These are phyloP conservation scores for Arabis alpina DNA, from an alignment of 345 rosid genomes.

Conservation along the genomic window DNA sequence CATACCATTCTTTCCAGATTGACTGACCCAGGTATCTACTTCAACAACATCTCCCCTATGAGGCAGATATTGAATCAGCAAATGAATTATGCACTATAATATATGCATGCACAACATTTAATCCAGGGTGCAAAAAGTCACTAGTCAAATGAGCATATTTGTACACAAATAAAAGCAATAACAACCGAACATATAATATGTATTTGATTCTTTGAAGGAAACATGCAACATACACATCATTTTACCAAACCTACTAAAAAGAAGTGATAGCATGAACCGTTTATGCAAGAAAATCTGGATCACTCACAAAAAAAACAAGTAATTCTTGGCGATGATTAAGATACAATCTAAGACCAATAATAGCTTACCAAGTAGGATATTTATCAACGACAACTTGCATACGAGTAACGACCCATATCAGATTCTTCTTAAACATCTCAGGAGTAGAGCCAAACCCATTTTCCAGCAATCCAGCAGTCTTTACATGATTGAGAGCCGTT, in stretches of 20 bases:
- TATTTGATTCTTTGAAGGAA: background rate
- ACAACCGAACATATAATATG: background rate
- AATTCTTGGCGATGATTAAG: background rate
- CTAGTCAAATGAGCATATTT: slow-evolving; percentile 14
- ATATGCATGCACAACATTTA: slow-evolving; percentile 9
- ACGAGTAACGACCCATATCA: slow-evolving; percentile 94
- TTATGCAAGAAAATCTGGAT: slow-evolving; percentile 19
- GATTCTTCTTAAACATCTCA: slow-evolving; percentile 86
- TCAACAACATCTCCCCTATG: slow-evolving; percentile 93
- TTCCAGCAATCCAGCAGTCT: slow-evolving; percentile 80
- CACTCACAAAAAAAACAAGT: background rate
- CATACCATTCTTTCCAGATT: slow-evolving; percentile 95
- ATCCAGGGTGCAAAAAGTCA: background rate
- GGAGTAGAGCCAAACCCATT: slow-evolving; percentile 98
- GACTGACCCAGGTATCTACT: slow-evolving; percentile 88
- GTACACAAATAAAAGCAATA: background rate
- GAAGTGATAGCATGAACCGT: slow-evolving; percentile 11
- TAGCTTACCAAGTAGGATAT: slow-evolving; percentile 91
- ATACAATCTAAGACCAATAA: background rate
- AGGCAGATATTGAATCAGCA: slow-evolving; percentile 33
- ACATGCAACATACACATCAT: background rate
- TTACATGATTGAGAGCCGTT: slow-evolving; percentile 95
- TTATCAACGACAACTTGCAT: slow-evolving; percentile 95
- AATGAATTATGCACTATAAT: slow-evolving; percentile 9
- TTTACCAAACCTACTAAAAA: background rate